Conservation (phyloP, 2,329 filamentous ascomycete genomes). For the Cladosporium phlei region DNA sequence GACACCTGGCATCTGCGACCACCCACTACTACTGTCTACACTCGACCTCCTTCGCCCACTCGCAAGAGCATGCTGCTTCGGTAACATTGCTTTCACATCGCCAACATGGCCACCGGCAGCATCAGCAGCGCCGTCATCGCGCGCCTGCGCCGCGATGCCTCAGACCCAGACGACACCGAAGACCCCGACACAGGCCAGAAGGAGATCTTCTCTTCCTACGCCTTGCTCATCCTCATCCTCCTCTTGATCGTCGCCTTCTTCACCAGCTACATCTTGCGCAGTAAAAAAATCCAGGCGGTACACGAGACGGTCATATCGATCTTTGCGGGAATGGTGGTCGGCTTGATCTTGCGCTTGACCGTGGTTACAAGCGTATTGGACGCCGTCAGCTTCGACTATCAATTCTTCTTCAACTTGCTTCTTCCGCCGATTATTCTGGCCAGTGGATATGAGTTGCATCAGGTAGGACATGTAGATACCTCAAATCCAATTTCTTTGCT, state of each 20-base stretch:
- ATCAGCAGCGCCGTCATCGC: conserved; percentile 20
- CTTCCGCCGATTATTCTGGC: conserved; percentile 98
- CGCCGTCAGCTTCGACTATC: conserved; percentile 93
- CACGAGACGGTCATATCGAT: conserved; percentile 98
- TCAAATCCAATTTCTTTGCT: background rate
- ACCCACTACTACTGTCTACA: background rate
- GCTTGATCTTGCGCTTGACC: conserved; percentile 77
- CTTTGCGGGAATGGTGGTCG: conserved; percentile 96
- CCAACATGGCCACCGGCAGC: conserved; percentile 26
- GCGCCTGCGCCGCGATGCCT: conserved; percentile 35
- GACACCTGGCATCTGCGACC: conserved; percentile 11
- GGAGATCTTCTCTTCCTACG: conserved; percentile 94
- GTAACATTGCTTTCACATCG: conserved; percentile 21
- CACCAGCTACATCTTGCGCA: conserved; percentile 93
- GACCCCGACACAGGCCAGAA: conserved; percentile 79
- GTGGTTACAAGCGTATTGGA: conserved; percentile 79
- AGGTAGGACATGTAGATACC: conserved; percentile 44
- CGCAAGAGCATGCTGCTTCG: conserved; percentile 19
- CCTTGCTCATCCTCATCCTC: conserved; percentile 92
- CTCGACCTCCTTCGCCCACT: background rate
- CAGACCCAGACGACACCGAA: conserved; percentile 47
- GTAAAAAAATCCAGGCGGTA: conserved; percentile 93
- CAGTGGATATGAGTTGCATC: conserved; percentile 94
- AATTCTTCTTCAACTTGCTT: conserved; percentile 98
- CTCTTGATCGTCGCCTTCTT: conserved; percentile 92